Conservation (phyloP, 768 basidiomycete genomes). For the Hydnum rufescens region DNA sequence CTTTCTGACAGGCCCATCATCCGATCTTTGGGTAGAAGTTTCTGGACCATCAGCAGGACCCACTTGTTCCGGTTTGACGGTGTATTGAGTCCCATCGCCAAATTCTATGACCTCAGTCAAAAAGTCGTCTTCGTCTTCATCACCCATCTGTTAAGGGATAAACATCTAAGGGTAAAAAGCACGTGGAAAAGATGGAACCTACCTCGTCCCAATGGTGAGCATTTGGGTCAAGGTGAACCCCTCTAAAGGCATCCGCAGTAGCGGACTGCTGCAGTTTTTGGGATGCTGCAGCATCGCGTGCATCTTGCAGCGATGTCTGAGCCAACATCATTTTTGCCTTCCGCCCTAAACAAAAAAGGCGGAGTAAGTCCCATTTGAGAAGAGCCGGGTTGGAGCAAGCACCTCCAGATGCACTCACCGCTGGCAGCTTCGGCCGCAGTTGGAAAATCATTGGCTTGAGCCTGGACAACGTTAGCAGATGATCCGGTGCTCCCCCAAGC, state of each 20-base stretch:
- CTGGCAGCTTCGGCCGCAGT: conserved; percentile 91
- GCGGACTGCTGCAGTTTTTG: conserved; percentile 48
- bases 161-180: neutral
- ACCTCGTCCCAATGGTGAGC: conserved; percentile 98
- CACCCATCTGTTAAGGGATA: conserved; percentile 42
- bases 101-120: conserved; percentile 84
- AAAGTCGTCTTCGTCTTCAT: conserved; percentile 67
- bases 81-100: conserved; percentile 84
- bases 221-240: conserved; percentile 83
- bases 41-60: neutral
- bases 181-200: conserved; percentile 15
- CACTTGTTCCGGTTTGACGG: conserved; percentile 29
- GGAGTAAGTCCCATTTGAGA: neutral
- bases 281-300: conserved; percentile 1
- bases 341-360: conserved; percentile 9
- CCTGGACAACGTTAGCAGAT: neutral
- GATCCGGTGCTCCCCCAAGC: neutral
- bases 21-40: neutral
- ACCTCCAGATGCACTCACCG: conserved; percentile 26
- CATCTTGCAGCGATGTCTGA: neutral
- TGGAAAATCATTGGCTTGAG: conserved; percentile 47
- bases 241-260: conserved; percentile 85
- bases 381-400: too few species aligned
- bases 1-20: conserved; percentile 41
- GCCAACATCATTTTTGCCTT: conserved; percentile 10